A percentile compares a stretch with the other conserved stretches of the same genome.
Conservation (phyloP, 768 basidiomycete genomes). For the Amyloporia xantha region DNA sequence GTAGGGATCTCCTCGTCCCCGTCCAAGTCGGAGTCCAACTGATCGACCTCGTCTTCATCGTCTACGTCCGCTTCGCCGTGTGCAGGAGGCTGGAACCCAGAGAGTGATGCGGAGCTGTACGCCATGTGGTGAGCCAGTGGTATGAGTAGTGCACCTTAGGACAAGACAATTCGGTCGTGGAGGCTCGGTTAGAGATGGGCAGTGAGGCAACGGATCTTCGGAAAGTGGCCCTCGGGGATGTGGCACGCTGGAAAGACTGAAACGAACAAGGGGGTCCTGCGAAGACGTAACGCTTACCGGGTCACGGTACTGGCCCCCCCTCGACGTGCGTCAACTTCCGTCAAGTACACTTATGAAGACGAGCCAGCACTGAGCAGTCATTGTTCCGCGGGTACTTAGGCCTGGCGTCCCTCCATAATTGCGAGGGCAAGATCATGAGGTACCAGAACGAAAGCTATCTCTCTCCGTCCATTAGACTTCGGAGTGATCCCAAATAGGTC, state of each 20-base stretch:
- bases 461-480: too few relatives aligned
- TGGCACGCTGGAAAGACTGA: not conserved
- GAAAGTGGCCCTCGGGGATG: too few relatives aligned
- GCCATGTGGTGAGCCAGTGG: not conserved
- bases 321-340: not conserved
- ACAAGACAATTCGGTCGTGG: too few relatives aligned
- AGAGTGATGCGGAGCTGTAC: not conserved
- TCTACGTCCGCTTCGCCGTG: slow-evolving; percentile 8
- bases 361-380: not conserved
- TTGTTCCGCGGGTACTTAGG: too few relatives aligned
- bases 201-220: not conserved
- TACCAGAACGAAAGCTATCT: too few relatives aligned
- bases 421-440: too few relatives aligned
- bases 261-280: not conserved
- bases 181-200: not conserved
- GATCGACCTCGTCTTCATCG: slow-evolving; percentile 63
- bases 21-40: slow-evolving; percentile 53
- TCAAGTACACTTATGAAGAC: not conserved
- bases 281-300: not conserved
- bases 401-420: too few relatives aligned
- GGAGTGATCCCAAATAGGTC: too few relatives aligned
- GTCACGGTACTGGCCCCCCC: not conserved
- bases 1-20: slow-evolving; percentile 24
- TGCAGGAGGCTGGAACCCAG: not conserved
- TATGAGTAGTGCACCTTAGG: too few relatives aligned